Evolutionary conservation across 352 stramenopile species (phyloP), one percentile per base, ranked within the genome.

Genomic region (Saprolegnia parasitica): DNA sequence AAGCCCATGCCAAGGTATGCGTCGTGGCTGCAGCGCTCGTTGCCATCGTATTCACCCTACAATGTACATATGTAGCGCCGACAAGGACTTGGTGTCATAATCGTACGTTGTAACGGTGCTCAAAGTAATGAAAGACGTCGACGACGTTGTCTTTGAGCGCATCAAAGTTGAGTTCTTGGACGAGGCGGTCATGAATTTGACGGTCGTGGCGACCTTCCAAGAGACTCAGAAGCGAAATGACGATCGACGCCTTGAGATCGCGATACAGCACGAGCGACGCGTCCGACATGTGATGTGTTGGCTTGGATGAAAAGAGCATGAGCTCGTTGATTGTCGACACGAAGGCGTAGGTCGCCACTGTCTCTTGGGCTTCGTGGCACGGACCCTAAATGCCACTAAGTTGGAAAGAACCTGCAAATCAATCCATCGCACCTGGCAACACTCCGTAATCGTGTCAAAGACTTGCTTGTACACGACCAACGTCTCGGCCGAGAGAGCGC

Each of bases 401-500:
- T n/a, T n/a, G n/a, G n/a, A n/a, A n/a, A n/a, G n/a, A n/a, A n/a
- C n/a, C n/a, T 13, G 5, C 16, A 68, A 63, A n/a, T 62, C n/a
- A 40, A 35, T 55, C 24, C 23, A 15, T 9, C 23, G 21, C 45
- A 70, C 63, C 46, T 92, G 84, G n/a, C 84, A 92, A 63, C 87
- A 89, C 62, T 92, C 84, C 2, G 82, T 83, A 32, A 92, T 85
- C 5, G 84, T 90, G 46, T 89, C 81, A 64, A 92, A 89, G 1
- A 92, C 40, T 65, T 92, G 84, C 5, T 82, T 87, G 4, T 90
- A 72, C 26, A 92, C 66, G 1, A 63, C 76, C 10, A 88, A 73
- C 24, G 87, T 77, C n/a, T 80, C 39, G 55, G 85, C 75, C 5
- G 78, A 77, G 9, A 89, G 63, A 0, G 75, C 71, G 10, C 85